Percentiles rank a stretch among this genome's conserved stretches.
Evolutionary conservation across 495 filamentous ascomycete genomes (phyloP).

Genomic region (Aspergillus asperescens): DNA sequence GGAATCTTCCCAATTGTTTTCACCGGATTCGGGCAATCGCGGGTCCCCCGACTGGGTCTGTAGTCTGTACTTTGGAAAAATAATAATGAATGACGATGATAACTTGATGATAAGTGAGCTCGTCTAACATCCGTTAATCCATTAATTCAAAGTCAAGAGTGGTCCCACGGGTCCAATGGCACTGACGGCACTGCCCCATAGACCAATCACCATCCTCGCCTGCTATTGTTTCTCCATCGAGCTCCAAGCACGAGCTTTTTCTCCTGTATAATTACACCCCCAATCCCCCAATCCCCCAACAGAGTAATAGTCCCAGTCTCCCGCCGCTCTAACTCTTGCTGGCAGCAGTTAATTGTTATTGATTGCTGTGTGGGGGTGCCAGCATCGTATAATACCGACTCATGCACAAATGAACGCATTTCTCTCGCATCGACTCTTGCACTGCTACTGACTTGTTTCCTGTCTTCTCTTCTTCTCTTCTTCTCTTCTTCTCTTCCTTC

Average conservation of each 20-base stretch:
- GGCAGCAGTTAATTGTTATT: neutral
- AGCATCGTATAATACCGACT: neutral
- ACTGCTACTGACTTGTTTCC: neutral
- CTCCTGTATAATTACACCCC: neutral
- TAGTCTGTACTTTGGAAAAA: too few relatives aligned
- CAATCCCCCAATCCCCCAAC: too few relatives aligned
- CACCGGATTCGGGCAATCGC: too few relatives aligned
- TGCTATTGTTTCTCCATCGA: neutral
- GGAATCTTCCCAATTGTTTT: too few relatives aligned
- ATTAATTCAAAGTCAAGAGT: neutral
- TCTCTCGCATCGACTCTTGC: neutral
- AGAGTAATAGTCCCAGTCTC: slow-evolving; percentile 1
- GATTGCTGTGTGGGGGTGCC: slow-evolving; percentile 9
- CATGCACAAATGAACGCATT: slow-evolving; percentile 4
- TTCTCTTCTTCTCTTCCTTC: neutral
- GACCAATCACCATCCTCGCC: neutral
- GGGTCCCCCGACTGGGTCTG: too few relatives aligned
- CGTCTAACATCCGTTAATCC: too few relatives aligned
- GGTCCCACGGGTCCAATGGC: neutral
- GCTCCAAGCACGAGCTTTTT: neutral
- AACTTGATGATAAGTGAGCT: too few relatives aligned
- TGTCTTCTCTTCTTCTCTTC: neutral
- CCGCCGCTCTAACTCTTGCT: neutral
- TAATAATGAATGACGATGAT: too few relatives aligned
- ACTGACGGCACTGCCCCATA: neutral